phyloP scores from a whole-genome alignment of 495 filamentous ascomycete genomes.

The Letharia columbiana region DNA sequence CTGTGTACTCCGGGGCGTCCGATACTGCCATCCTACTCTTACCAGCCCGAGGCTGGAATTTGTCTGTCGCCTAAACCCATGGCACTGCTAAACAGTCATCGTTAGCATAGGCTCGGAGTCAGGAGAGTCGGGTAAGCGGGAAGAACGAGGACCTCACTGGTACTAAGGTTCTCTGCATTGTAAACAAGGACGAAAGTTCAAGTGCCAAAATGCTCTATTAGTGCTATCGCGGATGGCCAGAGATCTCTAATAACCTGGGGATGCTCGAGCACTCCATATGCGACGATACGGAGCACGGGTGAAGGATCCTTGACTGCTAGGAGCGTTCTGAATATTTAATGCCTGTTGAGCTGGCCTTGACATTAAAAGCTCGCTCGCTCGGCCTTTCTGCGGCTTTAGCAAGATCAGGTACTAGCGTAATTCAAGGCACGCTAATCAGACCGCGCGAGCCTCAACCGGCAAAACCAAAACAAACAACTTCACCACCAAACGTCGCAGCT shows the following conservation, averaged over 20 bases:
- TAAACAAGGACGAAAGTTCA: neutral
- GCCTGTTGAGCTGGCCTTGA: neutral
- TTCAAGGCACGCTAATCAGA: neutral
- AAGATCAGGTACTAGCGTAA: neutral
- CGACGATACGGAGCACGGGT: neutral
- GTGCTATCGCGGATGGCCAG: neutral
- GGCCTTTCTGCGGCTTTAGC: neutral
- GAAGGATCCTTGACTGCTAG: neutral
- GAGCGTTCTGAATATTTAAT: constrained; percentile 2
- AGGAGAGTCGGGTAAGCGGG: neutral
- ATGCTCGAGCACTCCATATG: constrained; percentile 5
- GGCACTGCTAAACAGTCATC: constrained; percentile 2
- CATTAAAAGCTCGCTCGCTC: neutral
- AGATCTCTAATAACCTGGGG: neutral
- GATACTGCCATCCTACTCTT: constrained; percentile 22
- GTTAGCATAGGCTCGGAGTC: neutral
- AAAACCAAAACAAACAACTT: constrained; percentile 5
- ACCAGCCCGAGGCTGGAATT: constrained; percentile 18
- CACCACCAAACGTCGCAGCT: neutral
- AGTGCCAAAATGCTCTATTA: neutral
- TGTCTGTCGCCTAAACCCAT: neutral
- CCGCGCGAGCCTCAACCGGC: neutral
- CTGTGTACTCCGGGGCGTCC: constrained; percentile 6
- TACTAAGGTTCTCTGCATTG: constrained; percentile 12
- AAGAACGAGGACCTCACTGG: constrained; percentile 23